Conservation (phyloP, 1,284 basidiomycete genomes). For the Puccinia sorghi region DNA sequence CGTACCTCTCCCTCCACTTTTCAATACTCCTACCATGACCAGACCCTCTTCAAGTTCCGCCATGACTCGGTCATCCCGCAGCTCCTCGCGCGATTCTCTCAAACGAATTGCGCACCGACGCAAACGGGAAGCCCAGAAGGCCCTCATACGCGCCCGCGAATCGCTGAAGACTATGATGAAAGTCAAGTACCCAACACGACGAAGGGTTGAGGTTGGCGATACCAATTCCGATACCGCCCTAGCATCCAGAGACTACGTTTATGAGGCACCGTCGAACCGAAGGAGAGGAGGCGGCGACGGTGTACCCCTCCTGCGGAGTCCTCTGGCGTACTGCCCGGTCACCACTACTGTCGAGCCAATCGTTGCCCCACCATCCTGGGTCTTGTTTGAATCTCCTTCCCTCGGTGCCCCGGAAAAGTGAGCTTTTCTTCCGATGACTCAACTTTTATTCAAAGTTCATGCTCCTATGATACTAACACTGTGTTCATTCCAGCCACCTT, state of each 20-base stretch:
- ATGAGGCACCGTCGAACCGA: neutral
- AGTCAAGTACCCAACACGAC: slow-evolving; percentile 12
- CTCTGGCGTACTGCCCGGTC: slow-evolving; percentile 5
- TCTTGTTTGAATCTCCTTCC: slow-evolving; percentile 24
- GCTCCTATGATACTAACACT: no score
- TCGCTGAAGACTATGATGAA: neutral
- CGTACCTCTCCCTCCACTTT: neutral
- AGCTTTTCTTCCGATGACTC: neutral
- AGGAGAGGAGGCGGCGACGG: slow-evolving; percentile 8
- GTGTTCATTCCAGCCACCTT: neutral
- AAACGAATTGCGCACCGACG: slow-evolving; percentile 13
- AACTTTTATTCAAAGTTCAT: neutral
- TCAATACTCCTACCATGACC: neutral
- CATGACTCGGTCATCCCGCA: neutral
- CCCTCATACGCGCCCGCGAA: slow-evolving; percentile 13
- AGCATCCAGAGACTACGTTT: neutral
- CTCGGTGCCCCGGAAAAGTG: slow-evolving; percentile 4
- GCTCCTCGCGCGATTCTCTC: neutral
- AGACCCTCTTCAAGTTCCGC: neutral
- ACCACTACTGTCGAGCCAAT: neutral
- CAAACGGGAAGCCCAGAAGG: slow-evolving; percentile 20
- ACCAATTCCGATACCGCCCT: slow-evolving; percentile 24
- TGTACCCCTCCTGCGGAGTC: slow-evolving; percentile 12
- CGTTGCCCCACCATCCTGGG: neutral
- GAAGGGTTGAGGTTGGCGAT: slow-evolving; percentile 14